Conservation (phyloP, 208 protist genomes). For the Novymonas esmeraldas region DNA sequence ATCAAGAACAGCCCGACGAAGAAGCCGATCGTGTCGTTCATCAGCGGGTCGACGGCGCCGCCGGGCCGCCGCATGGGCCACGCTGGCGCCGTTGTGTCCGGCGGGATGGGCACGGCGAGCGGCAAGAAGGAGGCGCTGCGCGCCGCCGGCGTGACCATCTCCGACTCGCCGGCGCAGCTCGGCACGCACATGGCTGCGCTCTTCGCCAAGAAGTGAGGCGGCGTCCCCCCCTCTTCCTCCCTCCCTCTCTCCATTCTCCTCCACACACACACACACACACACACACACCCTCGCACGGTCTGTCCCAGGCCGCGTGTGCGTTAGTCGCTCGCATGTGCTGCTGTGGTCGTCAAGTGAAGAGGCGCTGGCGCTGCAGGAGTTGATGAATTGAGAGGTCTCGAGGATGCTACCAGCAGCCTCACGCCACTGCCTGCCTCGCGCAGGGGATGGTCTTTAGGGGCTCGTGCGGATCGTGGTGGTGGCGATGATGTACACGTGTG, state of each 20-base stretch:
- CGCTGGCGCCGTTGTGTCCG: constrained; percentile 98
- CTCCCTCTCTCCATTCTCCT: background rate
- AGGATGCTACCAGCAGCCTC: too few relatives aligned
- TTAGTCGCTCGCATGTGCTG: too few relatives aligned
- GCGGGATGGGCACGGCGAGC: constrained; percentile 94
- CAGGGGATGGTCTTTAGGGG: too few relatives aligned
- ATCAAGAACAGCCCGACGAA: constrained; percentile 94
- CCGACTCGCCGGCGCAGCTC: constrained; percentile 94
- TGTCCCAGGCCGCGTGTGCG: too few relatives aligned
- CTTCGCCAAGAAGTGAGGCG: constrained; percentile 58
- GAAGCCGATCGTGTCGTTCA: constrained; percentile 98
- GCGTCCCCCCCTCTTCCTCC: background rate
- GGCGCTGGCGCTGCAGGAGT: too few relatives aligned
- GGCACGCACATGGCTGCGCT: constrained; percentile 91
- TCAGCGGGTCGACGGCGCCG: constrained; percentile 98
- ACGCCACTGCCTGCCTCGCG: too few relatives aligned
- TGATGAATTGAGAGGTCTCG: too few relatives aligned
- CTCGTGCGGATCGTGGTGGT: too few relatives aligned
- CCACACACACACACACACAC: constrained; percentile 4
- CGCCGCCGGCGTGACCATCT: constrained; percentile 92
- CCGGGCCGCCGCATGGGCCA: constrained; percentile 97
- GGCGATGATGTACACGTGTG: too few relatives aligned
- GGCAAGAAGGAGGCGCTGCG: constrained; percentile 96
- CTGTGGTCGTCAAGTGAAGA: too few relatives aligned
- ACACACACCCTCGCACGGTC: background rate